Evolutionary conservation across 1,284 basidiomycete genomes (phyloP), one percentile per base, ranked within the genome.

Genomic region (Cutaneotrichosporon sp.): DNA sequence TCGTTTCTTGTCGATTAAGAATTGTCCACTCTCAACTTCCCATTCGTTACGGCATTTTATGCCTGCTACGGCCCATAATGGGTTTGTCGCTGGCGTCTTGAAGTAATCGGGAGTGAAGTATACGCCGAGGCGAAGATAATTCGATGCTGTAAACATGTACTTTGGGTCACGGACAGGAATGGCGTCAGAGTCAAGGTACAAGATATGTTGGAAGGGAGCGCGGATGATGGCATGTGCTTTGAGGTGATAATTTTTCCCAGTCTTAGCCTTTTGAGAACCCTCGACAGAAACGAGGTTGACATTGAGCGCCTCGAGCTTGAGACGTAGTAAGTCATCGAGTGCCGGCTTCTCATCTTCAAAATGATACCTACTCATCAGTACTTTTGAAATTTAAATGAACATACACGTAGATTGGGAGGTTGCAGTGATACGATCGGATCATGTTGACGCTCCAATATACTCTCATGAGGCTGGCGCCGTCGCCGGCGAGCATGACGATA

Each of bases 31-130:
- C 66, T 83, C 82, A 71, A 78, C 76, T 64, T 83, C 82, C 81
- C 81, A 84, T 65, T 84, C 83, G 68, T 83, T 81, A 18, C 83
- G 71, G 69, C 83, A 84, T 61, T 82, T 80, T 4, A 83, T 78
- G 34, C 83, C 83, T 53, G 81, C 72, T 62, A 83, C 79, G 1
- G 79, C 73, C 82, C 82, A 83, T 50, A 83, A 80, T 0, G 79
- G 80, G 61, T 82, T 80, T 61, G 74, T 75, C 0, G 79, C 75
- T 9, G 75, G 71, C 30, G 80, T 81, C 73, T 82, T 78, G 81
- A 79, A 78, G 73, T 82, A 80, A 60, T 79, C 77, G 4, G 76
- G 76, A 8, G 77, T 75, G 1, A 72, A 71, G 65, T 67, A 80
- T 50, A 77, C 64, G 5, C 81, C 81, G 6, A 81, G 70, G 14